A percentile compares a stretch with the other conserved stretches of the same genome.
These are phyloP conservation scores for Hypomontagnella submonticulosa DNA, from an alignment of 495 filamentous ascomycete species.

Conservation along the genomic window DNA sequence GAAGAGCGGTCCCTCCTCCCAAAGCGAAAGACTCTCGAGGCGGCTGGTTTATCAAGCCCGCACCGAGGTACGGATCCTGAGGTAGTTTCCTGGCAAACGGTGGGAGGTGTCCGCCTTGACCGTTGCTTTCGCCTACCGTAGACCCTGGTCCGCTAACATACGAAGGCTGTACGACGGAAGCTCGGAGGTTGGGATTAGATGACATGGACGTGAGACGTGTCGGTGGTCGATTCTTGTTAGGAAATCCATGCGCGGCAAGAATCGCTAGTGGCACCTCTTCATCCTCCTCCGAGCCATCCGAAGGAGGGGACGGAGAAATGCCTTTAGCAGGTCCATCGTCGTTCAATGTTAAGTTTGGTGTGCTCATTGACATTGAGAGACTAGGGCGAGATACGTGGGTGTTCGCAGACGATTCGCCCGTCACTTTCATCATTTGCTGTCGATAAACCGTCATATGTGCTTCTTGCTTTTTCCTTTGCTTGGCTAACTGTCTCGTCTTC, in stretches of 20 bases:
- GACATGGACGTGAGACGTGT: conserved; percentile 72
- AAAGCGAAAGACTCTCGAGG: conserved; percentile 82
- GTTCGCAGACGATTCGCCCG: conserved; percentile 71
- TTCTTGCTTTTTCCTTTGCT: conserved; percentile 87
- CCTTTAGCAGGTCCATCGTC: conserved; percentile 43
- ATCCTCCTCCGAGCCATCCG: conserved; percentile 77
- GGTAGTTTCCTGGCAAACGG: conserved; percentile 89
- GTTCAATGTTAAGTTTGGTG: conserved; percentile 60
- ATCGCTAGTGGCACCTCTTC: conserved; percentile 91
- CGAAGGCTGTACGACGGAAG: conserved; percentile 48
- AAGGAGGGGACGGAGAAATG: conserved; percentile 47
- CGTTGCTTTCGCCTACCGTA: conserved; percentile 36
- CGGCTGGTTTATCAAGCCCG: conserved; percentile 77
- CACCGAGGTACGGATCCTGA: conserved; percentile 88
- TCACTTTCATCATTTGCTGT: conserved; percentile 97
- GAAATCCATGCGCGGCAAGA: conserved; percentile 91
- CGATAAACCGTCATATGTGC: conserved; percentile 90
- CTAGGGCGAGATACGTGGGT: conserved; percentile 54
- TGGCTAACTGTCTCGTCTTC: conserved; percentile 74
- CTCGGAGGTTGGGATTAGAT: conserved; percentile 72
- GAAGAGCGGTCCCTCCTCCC: conserved; percentile 68
- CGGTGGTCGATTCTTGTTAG: conserved; percentile 82
- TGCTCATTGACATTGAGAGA: conserved; percentile 64
- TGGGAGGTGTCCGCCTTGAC: conserved; percentile 63
- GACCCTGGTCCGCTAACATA: conserved; percentile 38